Evolutionary conservation across 495 filamentous ascomycete genomes (phyloP), one percentile per base, ranked within the genome.

Genomic region (Baudoinia panamericana): DNA sequence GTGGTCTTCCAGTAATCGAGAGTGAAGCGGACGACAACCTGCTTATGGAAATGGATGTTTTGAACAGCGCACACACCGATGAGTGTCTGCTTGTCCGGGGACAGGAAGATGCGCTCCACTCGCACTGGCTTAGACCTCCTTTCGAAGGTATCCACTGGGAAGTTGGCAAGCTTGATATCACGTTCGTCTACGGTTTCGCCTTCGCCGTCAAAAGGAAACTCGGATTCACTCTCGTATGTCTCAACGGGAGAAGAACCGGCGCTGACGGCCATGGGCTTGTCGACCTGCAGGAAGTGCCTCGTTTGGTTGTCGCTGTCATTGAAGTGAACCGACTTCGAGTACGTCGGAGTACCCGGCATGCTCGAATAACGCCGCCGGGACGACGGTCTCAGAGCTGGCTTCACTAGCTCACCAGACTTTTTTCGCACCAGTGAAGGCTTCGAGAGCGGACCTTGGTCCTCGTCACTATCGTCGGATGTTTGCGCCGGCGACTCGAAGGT

Each of bases 1-100:
- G 86, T 87, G 0, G 90, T 97, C 64, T 88, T 92, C 90, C 90
- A 97, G 56, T 87, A 86, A 60, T 97, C 90, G 40, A 96, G 72
- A 0, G 92, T 96, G 56, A 97, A 97, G 20, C 90, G 75, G 57
- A 84, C 85, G 16, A 80, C 73, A 27, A 97, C 87, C 8, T 64
- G 56, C 57, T 97, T 97, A 30, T 93, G 76, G 63, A 90, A 97
- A 0, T 85, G 73, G 15, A 96, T 60, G 57, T 97, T 97, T 50
- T 81, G 77, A 37, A 88, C 85, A 15, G 77, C 82, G 17, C 92
- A 71, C 13, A 73, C 75, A 10, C 90, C 92, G 41, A 93, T 66
- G 50, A 97, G 60, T 15, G 67, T 82, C 57, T 83, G 85, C 51
- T 87, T 82, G 57, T 97, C 88, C 8, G 68, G 61, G 0, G 90